These are phyloP conservation scores for Melastoma candidum DNA, from an alignment of 441 rosid genomes.

Conservation along the genomic window DNA sequence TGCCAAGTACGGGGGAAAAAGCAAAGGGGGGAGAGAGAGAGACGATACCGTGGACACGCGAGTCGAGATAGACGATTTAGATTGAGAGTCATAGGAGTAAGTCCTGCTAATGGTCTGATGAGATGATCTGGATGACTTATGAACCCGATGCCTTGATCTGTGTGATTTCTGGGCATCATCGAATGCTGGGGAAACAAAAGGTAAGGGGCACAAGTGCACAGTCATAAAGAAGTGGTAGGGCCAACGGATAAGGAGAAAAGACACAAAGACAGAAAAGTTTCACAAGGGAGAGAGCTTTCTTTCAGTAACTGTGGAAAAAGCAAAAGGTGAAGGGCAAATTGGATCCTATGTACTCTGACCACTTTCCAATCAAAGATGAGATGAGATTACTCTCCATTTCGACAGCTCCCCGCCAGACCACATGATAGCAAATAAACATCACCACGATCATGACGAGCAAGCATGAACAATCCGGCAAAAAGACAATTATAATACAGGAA, in stretches of 20 bases:
- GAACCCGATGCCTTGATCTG: conserved; percentile 62
- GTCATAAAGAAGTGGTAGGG: conserved; percentile 22
- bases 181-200: conserved; percentile 45
- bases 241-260: conserved; percentile 8
- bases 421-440: too few relatives aligned
- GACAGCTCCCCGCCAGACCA: too few relatives aligned
- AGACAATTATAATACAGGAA: too few relatives aligned
- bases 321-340: conserved; percentile 24
- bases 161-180: conserved; percentile 84
- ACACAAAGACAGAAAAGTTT: conserved; percentile 25
- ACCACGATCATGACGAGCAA: too few relatives aligned
- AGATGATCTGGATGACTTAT: conserved; percentile 67
- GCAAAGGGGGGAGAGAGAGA: background rate
- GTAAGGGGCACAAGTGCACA: conserved; percentile 15
- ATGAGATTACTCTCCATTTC: too few relatives aligned
- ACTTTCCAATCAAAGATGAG: conserved; percentile 20
- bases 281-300: conserved; percentile 20
- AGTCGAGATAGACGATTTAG: conserved; percentile 53
- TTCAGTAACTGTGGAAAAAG: conserved; percentile 47
- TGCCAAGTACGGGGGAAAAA: background rate
- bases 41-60: conserved; percentile 48
- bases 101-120: conserved; percentile 69
- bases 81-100: conserved; percentile 73
- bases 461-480: too few relatives aligned
- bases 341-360: conserved; percentile 56